Conservation (phyloP, 2,329 filamentous ascomycete genomes). For the Atkinsonella hypoxylon region DNA sequence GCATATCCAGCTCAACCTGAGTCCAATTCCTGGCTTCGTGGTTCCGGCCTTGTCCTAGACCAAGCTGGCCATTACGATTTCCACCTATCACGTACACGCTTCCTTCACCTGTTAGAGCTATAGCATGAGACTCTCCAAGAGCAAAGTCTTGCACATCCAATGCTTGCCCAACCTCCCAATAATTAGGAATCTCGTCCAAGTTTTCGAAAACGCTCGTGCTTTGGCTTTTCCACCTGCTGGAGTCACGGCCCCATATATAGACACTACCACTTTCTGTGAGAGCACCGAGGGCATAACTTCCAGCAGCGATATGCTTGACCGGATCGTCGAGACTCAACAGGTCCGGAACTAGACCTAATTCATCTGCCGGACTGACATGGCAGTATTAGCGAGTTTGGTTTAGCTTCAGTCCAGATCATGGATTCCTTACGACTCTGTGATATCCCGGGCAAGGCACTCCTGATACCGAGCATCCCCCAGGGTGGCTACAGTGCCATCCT, state of each 20-base stretch:
- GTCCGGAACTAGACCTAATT: conserved; percentile 33
- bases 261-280: conserved; percentile 44
- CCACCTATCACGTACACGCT: conserved; percentile 43
- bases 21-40: conserved; percentile 22
- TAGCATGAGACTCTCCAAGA: conserved; percentile 46
- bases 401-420: neutral
- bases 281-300: conserved; percentile 46
- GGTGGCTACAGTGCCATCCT: conserved; percentile 34
- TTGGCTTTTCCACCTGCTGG: conserved; percentile 12
- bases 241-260: conserved; percentile 45
- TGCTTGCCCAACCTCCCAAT: conserved; percentile 32
- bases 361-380: conserved; percentile 28
- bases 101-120: conserved; percentile 38
- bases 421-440: conserved; percentile 24
- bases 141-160: conserved; percentile 44
- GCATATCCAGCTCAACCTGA: conserved; percentile 19
- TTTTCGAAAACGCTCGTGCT: conserved; percentile 14
- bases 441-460: conserved; percentile 41
- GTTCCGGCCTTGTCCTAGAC: conserved; percentile 20
- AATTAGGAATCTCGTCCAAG: conserved; percentile 25
- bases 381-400: conserved; percentile 6
- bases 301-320: conserved; percentile 41
- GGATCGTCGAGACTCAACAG: conserved; percentile 38
- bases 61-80: conserved; percentile 49
- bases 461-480: conserved; percentile 48